Conservation (phyloP, 2,329 filamentous ascomycete genomes). For the Ophiostoma quercus region DNA sequence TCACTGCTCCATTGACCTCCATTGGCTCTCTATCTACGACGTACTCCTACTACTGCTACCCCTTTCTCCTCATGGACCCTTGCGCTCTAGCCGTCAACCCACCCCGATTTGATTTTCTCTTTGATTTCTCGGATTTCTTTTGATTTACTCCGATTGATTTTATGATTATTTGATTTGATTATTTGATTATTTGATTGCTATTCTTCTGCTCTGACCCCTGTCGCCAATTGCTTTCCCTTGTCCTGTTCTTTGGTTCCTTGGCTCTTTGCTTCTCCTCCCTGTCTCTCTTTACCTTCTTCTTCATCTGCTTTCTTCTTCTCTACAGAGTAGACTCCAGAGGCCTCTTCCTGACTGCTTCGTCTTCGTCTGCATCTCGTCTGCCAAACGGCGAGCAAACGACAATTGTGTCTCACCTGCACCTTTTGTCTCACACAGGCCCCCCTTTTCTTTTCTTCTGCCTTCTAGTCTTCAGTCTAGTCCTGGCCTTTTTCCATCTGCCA, state of each 20-base stretch:
- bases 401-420: constrained; percentile 21
- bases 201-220: constrained; percentile 1
- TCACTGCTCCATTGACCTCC: neutral
- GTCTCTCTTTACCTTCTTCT: neutral
- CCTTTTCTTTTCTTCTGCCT: constrained; percentile 14
- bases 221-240: neutral
- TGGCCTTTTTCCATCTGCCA: neutral
- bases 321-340: neutral
- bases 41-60: neutral
- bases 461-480: constrained; percentile 11
- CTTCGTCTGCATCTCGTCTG: neutral
- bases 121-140: neutral
- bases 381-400: constrained; percentile 17
- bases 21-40: neutral
- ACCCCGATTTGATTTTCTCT: neutral
- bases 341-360: neutral
- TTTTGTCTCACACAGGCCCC: constrained; percentile 17
- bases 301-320: neutral
- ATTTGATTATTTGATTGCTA: neutral
- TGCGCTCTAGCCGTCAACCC: neutral
- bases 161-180: neutral
- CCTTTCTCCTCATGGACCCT: constrained; percentile 4
- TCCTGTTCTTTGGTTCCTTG: neutral
- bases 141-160: neutral
- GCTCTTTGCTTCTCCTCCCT: neutral